Conservation (phyloP, 2,329 filamentous ascomycete genomes). For the Phaeosphaeria sp. region DNA sequence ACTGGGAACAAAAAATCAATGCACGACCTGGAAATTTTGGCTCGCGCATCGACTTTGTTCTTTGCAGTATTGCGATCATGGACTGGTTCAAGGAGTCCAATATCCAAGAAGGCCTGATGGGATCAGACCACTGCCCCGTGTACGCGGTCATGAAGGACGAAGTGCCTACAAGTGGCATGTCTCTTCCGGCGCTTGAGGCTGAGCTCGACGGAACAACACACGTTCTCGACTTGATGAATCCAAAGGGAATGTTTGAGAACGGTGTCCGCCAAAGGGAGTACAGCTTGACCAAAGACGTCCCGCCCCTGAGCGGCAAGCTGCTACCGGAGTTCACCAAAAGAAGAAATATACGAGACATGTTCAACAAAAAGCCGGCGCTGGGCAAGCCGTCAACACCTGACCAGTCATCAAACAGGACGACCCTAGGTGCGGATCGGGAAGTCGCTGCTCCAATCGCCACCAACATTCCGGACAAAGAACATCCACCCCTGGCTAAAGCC, state of each 20-base stretch:
- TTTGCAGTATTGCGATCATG: slow-evolving; percentile 81
- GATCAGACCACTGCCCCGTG: slow-evolving; percentile 96
- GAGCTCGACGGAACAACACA: slow-evolving; percentile 58
- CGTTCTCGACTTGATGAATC: slow-evolving; percentile 79
- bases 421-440: slow-evolving; percentile 3
- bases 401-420: slow-evolving; percentile 1
- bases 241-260: slow-evolving; percentile 71
- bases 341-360: slow-evolving; percentile 92
- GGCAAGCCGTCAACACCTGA: slow-evolving; percentile 5
- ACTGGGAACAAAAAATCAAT: slow-evolving; percentile 95
- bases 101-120: slow-evolving; percentile 92
- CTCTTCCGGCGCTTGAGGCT: slow-evolving; percentile 3
- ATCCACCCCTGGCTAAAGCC: slow-evolving; percentile 1
- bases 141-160: slow-evolving; percentile 75
- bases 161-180: slow-evolving; percentile 53
- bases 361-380: slow-evolving; percentile 56
- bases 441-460: background rate
- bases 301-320: slow-evolving; percentile 79
- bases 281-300: slow-evolving; percentile 65
- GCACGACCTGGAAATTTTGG: slow-evolving; percentile 95
- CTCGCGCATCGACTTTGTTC: slow-evolving; percentile 89
- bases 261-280: slow-evolving; percentile 73
- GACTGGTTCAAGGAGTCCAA: slow-evolving; percentile 81
- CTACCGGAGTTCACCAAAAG: slow-evolving; percentile 88
- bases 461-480: slow-evolving; percentile 17